Conservation (phyloP, 305 asterid species). For the Coffea humblotiana region DNA sequence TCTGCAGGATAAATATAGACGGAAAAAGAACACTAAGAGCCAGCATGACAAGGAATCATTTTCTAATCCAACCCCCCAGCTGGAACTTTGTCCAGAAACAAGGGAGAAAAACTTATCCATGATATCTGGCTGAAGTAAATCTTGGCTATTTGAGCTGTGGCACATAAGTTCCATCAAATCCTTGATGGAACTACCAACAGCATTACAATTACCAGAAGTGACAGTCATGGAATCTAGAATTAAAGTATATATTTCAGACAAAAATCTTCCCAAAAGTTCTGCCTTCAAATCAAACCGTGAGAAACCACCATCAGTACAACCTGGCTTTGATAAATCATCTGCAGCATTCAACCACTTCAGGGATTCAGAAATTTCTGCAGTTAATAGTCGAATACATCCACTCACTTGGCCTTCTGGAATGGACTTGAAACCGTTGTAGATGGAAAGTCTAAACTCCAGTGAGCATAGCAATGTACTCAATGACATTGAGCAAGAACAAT, state of each 20-base stretch:
- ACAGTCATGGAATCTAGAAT: slow-evolving; percentile 72
- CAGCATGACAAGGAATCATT: slow-evolving; percentile 45
- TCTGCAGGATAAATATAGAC: slow-evolving; percentile 63
- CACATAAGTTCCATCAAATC: slow-evolving; percentile 52
- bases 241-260: slow-evolving; percentile 65
- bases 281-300: slow-evolving; percentile 43
- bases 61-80: slow-evolving; percentile 34
- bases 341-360: slow-evolving; percentile 62
- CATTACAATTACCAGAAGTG: slow-evolving; percentile 74
- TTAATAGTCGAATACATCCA: slow-evolving; percentile 63
- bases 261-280: slow-evolving; percentile 68
- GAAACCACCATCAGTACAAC: slow-evolving; percentile 26
- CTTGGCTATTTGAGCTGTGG: slow-evolving; percentile 51
- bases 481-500: slow-evolving; percentile 47
- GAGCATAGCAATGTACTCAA: slow-evolving; percentile 63
- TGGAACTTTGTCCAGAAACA: slow-evolving; percentile 42
- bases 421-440: slow-evolving; percentile 65
- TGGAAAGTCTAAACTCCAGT: slow-evolving; percentile 61
- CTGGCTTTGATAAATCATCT: slow-evolving; percentile 31
- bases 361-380: slow-evolving; percentile 62
- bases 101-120: slow-evolving; percentile 40
- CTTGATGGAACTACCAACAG: slow-evolving; percentile 60
- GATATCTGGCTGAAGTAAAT: slow-evolving; percentile 41
- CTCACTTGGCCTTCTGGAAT: slow-evolving; percentile 96
- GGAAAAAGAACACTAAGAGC: slow-evolving; percentile 61